Percentiles rank a stretch among this genome's conserved stretches.
Conservation (phyloP, 2,329 filamentous ascomycete species). For the Sordariomycetes sp. region DNA sequence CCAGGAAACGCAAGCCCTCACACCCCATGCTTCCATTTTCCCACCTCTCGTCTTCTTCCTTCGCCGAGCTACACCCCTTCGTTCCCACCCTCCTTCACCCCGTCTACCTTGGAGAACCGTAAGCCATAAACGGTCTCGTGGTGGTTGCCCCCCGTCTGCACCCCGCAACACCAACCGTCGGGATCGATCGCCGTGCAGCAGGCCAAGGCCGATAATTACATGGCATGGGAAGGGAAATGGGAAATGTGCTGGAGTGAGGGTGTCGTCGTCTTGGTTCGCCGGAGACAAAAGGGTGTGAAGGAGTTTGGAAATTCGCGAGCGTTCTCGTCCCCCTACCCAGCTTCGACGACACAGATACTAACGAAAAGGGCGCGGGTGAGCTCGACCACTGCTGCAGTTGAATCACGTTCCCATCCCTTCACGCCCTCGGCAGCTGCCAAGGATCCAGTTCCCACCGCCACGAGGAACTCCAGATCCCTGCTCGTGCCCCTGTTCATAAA, state of each 20-base stretch:
- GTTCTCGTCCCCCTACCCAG: no score
- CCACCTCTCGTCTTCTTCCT: background rate
- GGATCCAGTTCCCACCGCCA: no score
- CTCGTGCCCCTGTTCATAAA: background rate
- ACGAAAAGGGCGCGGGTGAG: no score
- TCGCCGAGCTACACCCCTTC: background rate
- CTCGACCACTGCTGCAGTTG: no score
- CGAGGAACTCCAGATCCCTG: no score
- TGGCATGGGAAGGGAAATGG: background rate
- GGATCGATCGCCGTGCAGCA: background rate
- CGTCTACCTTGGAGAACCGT: background rate
- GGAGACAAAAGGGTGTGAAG: background rate
- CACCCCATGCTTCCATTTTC: background rate
- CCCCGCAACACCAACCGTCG: background rate
- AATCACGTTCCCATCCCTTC: no score
- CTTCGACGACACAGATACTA: no score
- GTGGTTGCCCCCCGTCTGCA: background rate
- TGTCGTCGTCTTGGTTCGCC: background rate
- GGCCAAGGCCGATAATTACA: background rate
- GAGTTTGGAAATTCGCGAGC: no score
- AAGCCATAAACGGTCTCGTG: background rate
- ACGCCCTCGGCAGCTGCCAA: no score
- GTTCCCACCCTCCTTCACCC: background rate
- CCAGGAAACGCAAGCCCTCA: background rate
- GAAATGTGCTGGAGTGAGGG: background rate